Percentiles rank a stretch among this genome's conserved stretches.
These are phyloP conservation scores for Suillus lakei DNA, from an alignment of 768 basidiomycete species.

Conservation along the genomic window DNA sequence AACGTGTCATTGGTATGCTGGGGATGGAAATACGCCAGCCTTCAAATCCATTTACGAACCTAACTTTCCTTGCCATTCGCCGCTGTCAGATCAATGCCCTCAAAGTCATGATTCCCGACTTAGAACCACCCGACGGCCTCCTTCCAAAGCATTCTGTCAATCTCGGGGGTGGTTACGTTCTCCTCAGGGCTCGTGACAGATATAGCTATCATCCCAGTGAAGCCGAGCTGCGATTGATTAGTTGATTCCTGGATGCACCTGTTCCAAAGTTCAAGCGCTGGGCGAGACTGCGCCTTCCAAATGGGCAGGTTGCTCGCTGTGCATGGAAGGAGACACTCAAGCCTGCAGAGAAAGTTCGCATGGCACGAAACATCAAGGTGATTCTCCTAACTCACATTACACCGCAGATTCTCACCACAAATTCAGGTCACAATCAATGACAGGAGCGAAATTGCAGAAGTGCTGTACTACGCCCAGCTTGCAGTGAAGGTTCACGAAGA, in stretches of 20 bases:
- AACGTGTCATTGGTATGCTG: conserved; percentile 30
- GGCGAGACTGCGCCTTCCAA: conserved; percentile 27
- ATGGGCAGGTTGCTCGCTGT: conserved; percentile 26
- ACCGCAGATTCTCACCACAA: no score
- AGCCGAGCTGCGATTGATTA: background rate
- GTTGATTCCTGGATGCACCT: background rate
- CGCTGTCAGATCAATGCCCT: conserved; percentile 24
- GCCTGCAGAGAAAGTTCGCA: conserved; percentile 24
- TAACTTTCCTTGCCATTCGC: conserved; percentile 29
- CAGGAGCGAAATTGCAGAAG: conserved; percentile 15
- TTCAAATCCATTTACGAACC: conserved; percentile 31
- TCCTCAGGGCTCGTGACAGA: background rate
- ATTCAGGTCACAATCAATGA: background rate
- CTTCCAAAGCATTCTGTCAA: background rate
- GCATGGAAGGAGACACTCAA: conserved; percentile 34
- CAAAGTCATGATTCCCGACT: conserved; percentile 17
- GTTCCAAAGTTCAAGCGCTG: conserved; percentile 15
- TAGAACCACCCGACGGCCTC: conserved; percentile 8
- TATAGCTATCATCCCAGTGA: background rate
- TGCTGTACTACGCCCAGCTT: conserved; percentile 18
- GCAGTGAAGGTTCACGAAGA: background rate
- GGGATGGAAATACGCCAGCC: conserved; percentile 28
- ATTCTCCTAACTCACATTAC: no score
- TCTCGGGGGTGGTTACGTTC: background rate
- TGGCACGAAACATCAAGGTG: conserved; percentile 41